Evolutionary conservation across 2,329 filamentous ascomycete genomes (phyloP), one percentile per base, ranked within the genome.

Genomic region (Aureobasidium sp.): DNA sequence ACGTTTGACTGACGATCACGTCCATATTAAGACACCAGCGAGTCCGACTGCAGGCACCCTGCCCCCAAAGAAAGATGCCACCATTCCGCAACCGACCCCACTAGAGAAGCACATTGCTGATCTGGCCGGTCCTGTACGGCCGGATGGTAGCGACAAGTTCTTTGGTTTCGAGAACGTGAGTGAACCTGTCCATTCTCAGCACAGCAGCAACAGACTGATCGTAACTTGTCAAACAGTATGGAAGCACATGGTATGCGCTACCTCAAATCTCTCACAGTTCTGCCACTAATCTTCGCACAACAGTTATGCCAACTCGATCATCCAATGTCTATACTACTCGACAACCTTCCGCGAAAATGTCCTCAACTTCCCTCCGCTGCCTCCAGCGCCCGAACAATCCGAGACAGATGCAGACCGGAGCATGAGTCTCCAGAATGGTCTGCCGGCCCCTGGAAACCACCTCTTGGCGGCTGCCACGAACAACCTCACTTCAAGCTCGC

Each of bases 301-400:
- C 76, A 97, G 93, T 75, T 99, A 99, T 77, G 96, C 91, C 79
- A 99, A 99, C 77, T 99, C 94, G 15, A 96, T 99, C 71, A 84
- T 99, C 63, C 94, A 99, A 79, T 95, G 92, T 70, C 85, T 99
- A 63, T 99, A 96, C 78, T 96, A 96, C 78, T 97, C 93, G 24
- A 88, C 91, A 48, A 86, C 90, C 36, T 99, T 99, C 75, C 90
- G 94, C 76, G 88, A 97, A 78, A 86, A 93, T 71, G 91, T 99
- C 68, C 86, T 99, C 75, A 92, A 89, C 71, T 99, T 96, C 71
- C 93, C 94, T 4, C 55, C 62, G 10, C 56, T 62, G 20, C 59
- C 63, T 9, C 47, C 60, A 7, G 48, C 60, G 24, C 60, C 60
- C 50, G 50, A 55, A 43, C 60, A 44, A 24, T 41, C 24, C 32